Base-by-base conservation (phyloP, 768 basidiomycete species). In the Holtermannia corniformis region DNA sequence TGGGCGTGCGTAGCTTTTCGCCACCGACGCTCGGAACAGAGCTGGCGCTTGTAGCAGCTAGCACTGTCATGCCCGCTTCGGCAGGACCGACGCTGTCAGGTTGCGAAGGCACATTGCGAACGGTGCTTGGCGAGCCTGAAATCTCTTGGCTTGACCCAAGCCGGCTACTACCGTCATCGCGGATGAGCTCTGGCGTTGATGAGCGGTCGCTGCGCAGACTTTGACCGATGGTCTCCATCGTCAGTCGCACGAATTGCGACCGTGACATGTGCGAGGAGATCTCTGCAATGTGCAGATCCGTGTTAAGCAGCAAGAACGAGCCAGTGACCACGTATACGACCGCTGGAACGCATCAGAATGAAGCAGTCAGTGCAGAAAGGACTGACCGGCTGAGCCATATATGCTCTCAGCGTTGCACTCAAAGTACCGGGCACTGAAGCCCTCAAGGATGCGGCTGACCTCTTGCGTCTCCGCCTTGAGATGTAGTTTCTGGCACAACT, bases 401-500 rank as follows among this genome's bases (percentile, higher is more conserved):
- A 87, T 61, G 21, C 80, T 80, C 1, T 75, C 75, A 0, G 87
- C 85, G 67, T 97, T 97, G 69, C 88, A 90, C 42, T 90, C 83
- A 81, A 83, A 95, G 71, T 89, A 99, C 7, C 89, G 81, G 40
- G 81, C 76, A 63, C 87, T 87, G 63, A 99, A 96, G 57, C 83
- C 84, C 55, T 89, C 90, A 4, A 99, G 78, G 56, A 99, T 96
- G 41, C 95, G 83, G 71, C 97, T 95, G 41, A 99, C 85, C 74
- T 97, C 92, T 67, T 99, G 95, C 0, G 93, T 93, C 72, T 99
- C 95, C 1, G 83, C 95, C 72, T 90, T 92, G 54, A 99, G 79
- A 70, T 80, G 96, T 1, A 99, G 78, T 70, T 93, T 95, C 12
- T 83, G 83, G 68, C 92, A 96, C 11, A 99, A 75, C 21, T 83